Conservation (phyloP, 139 green algal genomes). For the Pycnococcus provasolii region DNA sequence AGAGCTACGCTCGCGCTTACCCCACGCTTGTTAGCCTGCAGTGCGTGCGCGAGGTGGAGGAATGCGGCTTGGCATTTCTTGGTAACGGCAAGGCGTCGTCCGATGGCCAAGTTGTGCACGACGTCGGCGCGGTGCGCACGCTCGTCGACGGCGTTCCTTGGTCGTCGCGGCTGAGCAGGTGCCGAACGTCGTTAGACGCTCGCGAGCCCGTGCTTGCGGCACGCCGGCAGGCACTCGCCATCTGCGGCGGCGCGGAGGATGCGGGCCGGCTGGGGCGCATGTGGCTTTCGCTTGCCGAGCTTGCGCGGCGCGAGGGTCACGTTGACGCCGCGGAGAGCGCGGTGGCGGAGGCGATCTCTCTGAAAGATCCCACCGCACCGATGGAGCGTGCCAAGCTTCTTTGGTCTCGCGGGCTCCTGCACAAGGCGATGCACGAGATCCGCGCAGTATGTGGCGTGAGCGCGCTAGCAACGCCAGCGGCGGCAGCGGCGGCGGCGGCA, state of each 20-base stretch:
- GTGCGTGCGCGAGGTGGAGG: slow-evolving; percentile 59
- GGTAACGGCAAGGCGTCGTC: slow-evolving; percentile 1
- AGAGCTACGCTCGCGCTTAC: slow-evolving; percentile 78
- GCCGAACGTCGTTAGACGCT: slow-evolving; percentile 41
- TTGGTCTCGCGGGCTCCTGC: slow-evolving; percentile 54
- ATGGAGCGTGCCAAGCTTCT: slow-evolving; percentile 75
- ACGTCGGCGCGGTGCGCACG: not conserved
- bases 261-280: slow-evolving; percentile 42
- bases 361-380: slow-evolving; percentile 34
- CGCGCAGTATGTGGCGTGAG: slow-evolving; percentile 26
- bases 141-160: slow-evolving; percentile 33
- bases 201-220: slow-evolving; percentile 76
- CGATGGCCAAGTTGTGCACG: slow-evolving; percentile 3
- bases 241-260: slow-evolving; percentile 40
- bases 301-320: slow-evolving; percentile 66
- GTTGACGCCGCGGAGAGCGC: slow-evolving; percentile 66
- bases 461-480: not conserved
- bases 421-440: slow-evolving; percentile 52
- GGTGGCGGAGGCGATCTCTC: slow-evolving; percentile 56
- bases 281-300: slow-evolving; percentile 71
- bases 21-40: slow-evolving; percentile 71
- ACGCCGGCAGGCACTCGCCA: slow-evolving; percentile 24
- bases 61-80: slow-evolving; percentile 17
- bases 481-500: not conserved
- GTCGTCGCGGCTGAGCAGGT: slow-evolving; percentile 53